phyloP scores from a whole-genome alignment of 2,329 filamentous ascomycete genomes.

The Penicillium sp. region DNA sequence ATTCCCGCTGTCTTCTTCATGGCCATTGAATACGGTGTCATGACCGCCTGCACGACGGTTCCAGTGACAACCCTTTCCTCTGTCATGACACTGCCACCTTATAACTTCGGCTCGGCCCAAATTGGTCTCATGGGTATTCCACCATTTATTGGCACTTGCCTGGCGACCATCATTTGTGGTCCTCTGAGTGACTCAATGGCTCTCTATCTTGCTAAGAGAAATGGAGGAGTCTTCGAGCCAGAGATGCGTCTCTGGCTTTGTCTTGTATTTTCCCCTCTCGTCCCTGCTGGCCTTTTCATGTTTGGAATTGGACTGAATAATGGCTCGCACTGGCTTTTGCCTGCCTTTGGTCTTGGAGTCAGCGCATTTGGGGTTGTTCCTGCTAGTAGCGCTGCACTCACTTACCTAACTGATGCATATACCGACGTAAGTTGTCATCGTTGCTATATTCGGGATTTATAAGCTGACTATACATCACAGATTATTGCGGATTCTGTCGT shows the following conservation, averaged over 20 bases:
- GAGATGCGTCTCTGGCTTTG: slow-evolving; percentile 49
- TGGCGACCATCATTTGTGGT: slow-evolving; percentile 40
- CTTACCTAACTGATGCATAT: slow-evolving; percentile 37
- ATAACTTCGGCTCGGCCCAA: slow-evolving; percentile 43
- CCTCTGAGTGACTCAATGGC: slow-evolving; percentile 44
- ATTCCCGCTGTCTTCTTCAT: slow-evolving; percentile 57
- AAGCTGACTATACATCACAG: slow-evolving; percentile 25
- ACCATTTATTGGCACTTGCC: slow-evolving; percentile 44
- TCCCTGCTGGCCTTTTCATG: slow-evolving; percentile 43
- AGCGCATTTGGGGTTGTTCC: slow-evolving; percentile 29
- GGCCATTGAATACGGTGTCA: slow-evolving; percentile 43
- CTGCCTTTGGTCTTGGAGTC: slow-evolving; percentile 20
- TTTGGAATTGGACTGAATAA: slow-evolving; percentile 44
- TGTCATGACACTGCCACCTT: slow-evolving; percentile 44
- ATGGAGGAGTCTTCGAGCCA: slow-evolving; percentile 49
- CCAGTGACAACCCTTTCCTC: slow-evolving; percentile 41
- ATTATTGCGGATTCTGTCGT: slow-evolving; percentile 55
- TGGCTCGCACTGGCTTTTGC: slow-evolving; percentile 23
- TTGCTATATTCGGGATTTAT: neutral
- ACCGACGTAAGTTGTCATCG: slow-evolving; percentile 27
- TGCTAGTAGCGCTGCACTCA: slow-evolving; percentile 29
- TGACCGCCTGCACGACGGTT: slow-evolving; percentile 45
- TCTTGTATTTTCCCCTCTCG: slow-evolving; percentile 32
- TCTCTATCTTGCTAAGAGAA: slow-evolving; percentile 39
- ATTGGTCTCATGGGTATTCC: slow-evolving; percentile 48